phyloP scores from a whole-genome alignment of 2,329 filamentous ascomycete genomes.

The Thermoascus crustaceus region DNA sequence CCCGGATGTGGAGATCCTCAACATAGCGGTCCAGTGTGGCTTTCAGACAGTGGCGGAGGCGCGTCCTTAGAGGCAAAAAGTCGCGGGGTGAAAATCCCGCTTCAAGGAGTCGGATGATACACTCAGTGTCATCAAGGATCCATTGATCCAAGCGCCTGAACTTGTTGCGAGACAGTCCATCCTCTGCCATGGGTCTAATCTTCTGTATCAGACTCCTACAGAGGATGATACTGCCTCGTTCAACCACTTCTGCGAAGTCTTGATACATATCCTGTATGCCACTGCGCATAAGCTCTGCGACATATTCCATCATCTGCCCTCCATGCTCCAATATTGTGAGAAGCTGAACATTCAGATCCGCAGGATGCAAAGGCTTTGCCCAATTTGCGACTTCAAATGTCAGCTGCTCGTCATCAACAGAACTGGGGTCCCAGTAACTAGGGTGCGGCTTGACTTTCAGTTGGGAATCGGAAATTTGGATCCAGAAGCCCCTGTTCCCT shows the following conservation, averaged over 20 bases:
- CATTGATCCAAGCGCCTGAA: constrained; percentile 27
- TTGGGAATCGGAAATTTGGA: constrained; percentile 50
- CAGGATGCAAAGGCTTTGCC: constrained; percentile 36
- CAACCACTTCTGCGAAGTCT: constrained; percentile 30
- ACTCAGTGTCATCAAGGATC: constrained; percentile 25
- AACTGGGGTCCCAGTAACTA: constrained; percentile 18
- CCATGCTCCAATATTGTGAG: constrained; percentile 49
- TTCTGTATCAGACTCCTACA: constrained; percentile 31
- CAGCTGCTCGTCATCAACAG: constrained; percentile 37
- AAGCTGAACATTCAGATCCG: constrained; percentile 46
- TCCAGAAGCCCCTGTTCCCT: constrained; percentile 39
- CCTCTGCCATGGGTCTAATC: constrained; percentile 19
- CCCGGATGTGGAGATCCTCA: constrained; percentile 40
- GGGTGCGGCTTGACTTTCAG: constrained; percentile 46
- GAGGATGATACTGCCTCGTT: constrained; percentile 21
- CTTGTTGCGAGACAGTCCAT: constrained; percentile 15
- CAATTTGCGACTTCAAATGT: constrained; percentile 50
- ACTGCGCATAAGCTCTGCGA: constrained; percentile 36
- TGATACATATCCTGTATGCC: constrained; percentile 28
- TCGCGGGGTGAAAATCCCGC: constrained; percentile 41
- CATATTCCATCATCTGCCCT: constrained; percentile 34
- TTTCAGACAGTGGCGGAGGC: constrained; percentile 31
- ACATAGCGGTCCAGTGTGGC: constrained; percentile 35
- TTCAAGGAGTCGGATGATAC: constrained; percentile 31
- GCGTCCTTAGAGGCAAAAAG: constrained; percentile 34